These are phyloP conservation scores for Nepenthes mirabilis DNA, from an alignment of 148 eudicot species.

Conservation along the genomic window DNA sequence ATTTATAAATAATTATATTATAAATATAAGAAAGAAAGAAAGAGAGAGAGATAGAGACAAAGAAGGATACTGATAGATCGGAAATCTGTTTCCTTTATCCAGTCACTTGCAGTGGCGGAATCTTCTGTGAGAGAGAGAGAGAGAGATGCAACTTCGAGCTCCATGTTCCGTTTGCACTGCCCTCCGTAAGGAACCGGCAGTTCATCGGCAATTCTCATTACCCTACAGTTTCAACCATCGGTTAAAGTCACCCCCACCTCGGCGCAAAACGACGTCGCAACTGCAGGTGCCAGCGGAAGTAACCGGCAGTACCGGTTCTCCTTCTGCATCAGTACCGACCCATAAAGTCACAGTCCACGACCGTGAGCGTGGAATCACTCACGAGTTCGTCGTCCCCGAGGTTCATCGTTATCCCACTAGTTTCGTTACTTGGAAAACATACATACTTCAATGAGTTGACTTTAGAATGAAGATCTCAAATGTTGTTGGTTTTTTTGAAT, in stretches of 20 bases:
- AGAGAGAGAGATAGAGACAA: no score
- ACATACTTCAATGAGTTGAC: background rate
- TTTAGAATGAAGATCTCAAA: background rate
- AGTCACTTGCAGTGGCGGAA: no score
- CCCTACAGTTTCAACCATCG: background rate
- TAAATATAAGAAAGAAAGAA: no score
- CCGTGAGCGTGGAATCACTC: slow-evolving; percentile 56
- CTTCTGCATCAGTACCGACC: slow-evolving; percentile 20
- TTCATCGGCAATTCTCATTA: slow-evolving; percentile 15
- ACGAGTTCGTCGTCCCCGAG: slow-evolving; percentile 88
- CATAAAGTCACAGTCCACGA: slow-evolving; percentile 84
- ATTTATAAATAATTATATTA: no score
- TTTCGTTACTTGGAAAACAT: background rate
- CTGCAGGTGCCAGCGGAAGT: slow-evolving; percentile 21
- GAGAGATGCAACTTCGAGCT: slow-evolving; percentile 31
- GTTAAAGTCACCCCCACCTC: slow-evolving; percentile 7
- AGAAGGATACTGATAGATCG: no score
- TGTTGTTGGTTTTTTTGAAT: no score
- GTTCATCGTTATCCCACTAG: slow-evolving; percentile 11
- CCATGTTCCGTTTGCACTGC: slow-evolving; percentile 16
- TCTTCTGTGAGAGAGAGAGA: background rate
- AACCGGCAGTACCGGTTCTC: slow-evolving; percentile 7
- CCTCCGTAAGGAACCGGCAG: slow-evolving; percentile 19
- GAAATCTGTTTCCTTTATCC: no score
- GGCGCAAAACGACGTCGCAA: slow-evolving; percentile 33